Base-by-base conservation (phyloP, 169 alveolate species). In the Blepharisma undulans region DNA sequence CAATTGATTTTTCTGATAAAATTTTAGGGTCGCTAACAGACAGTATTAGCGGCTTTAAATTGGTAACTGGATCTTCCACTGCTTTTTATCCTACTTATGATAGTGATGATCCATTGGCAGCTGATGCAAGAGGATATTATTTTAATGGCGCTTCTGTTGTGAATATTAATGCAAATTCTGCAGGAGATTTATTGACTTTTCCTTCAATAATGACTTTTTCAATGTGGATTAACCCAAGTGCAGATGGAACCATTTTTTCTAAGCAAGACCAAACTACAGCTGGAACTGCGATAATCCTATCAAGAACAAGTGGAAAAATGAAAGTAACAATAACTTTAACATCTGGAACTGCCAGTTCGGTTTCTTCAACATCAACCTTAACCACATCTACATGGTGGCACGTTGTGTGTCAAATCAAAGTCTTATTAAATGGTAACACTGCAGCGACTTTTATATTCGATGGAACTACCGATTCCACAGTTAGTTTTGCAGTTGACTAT, bases 31-130 rank as follows among this genome's bases (percentile, higher is more conserved):
- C 33, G 19, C n/a, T 82, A 4, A 21, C 30, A 60, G 89, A 82
- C 22, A 14, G 25, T 48, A 10, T 25, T 0, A 25, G 60, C n/a
- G 89, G 89, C 60, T 82, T 82, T 59, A 22, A 22, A 5, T 19
- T 82, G 22, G 36, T 48, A 33, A 34, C 89, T 21, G 89, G 89
- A 14, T 25, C 36, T 22, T n/a, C 61, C 7, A 25, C 36, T 21
- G 0, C 2, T 30, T 82, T 82, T 60, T 82, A 82, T 30, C 89
- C 89, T 19, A 82, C 27, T 22, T 82, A 82, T 82, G 89, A 82
- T 7, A 36, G 78, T 6, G 76, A 22, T 7, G 89, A 82, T 30
- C 89, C 89, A 0, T 21, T 82, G 18, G 89, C 89, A 36, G 89
- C 78, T 48, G 89, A 82, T 60, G n/a, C n/a, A 0, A 4, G 89